Base-by-base conservation (phyloP, 306 rosid species). In the Quercus bicolor region DNA sequence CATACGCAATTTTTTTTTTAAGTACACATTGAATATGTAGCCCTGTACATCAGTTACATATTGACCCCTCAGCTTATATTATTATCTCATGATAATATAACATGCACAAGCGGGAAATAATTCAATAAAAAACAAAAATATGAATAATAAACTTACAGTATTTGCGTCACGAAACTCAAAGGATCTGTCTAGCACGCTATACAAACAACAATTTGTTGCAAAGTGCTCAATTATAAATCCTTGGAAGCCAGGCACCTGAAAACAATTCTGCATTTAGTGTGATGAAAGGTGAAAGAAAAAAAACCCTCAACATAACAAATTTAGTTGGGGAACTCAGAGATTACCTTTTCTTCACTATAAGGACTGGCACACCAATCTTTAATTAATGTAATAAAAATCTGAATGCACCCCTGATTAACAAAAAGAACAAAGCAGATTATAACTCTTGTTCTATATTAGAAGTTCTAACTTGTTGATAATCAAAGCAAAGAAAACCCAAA, bases 171-270 rank as follows among this genome's bases (percentile, higher is more conserved):
- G 97, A 75, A 95, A 87, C 75, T 95, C 96, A 40, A 95, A 95
- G 74, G 98, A 90, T 83, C 84, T 89, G 87, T 95, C 98, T 68
- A 95, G 96, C 81, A 95, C 88, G 75, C 99, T 95, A 76, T 90
- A 90, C 86, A 95, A 81, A 84, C 98, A 95, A 88, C 99, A 95
- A 86, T 91, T 87, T 74, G 86, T 89, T 62, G 98, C 96, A 84
- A 95, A 95, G 79, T 84, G 77, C 85, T 91, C 97, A 15, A 95
- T 82, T 83, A 93, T 77, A 80, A 93, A 95, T 69, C 70, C 91
- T 79, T 90, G 93, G 81, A 95, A 95, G 84, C 99, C 99, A 79
- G 97, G 98, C 72, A 95, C 93, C 99, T 95, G 82, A 40, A 80
- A 84, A 77, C 23, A 83, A 78, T 34, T 29, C 79, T 40, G 11